Evolutionary conservation across 1,284 basidiomycete genomes (phyloP).

Genomic region (Schizophyllum commune): DNA sequence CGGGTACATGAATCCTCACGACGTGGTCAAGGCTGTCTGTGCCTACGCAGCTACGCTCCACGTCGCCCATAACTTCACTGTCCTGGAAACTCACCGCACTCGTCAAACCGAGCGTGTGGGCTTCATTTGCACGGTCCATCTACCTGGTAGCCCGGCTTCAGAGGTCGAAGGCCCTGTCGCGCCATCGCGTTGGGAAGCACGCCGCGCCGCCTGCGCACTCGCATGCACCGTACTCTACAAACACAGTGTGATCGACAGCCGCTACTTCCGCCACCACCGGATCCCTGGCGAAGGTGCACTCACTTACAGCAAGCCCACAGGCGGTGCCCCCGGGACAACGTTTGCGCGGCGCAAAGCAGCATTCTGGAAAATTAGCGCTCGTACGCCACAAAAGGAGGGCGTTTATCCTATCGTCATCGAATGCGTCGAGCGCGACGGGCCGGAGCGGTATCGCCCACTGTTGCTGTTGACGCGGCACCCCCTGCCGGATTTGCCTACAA

Average conservation of each 20-base stretch:
- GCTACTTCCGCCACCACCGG: constrained; percentile 33
- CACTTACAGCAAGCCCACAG: neutral
- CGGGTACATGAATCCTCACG: constrained; percentile 43
- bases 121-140: constrained; percentile 42
- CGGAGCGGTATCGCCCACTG: constrained; percentile 42
- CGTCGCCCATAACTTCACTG: constrained; percentile 16
- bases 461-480: constrained; percentile 58
- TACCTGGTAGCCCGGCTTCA: constrained; percentile 36
- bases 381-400: constrained; percentile 5
- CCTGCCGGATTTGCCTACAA: constrained; percentile 44
- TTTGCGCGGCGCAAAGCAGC: constrained; percentile 61
- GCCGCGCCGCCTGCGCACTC: constrained; percentile 47
- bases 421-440: constrained; percentile 25
- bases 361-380: constrained; percentile 26
- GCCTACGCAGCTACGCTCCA: constrained; percentile 31
- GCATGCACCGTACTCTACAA: constrained; percentile 45
- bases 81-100: constrained; percentile 34
- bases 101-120: constrained; percentile 10
- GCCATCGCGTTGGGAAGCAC: constrained; percentile 41
- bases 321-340: constrained; percentile 43
- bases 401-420: constrained; percentile 48
- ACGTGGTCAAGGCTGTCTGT: constrained; percentile 48
- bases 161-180: constrained; percentile 36
- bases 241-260: constrained; percentile 41
- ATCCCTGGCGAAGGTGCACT: neutral